A percentile compares a stretch with the other conserved stretches of the same genome.
Evolutionary conservation across 306 rosid species (phyloP).

Genomic region (Parietaria judaica): DNA sequence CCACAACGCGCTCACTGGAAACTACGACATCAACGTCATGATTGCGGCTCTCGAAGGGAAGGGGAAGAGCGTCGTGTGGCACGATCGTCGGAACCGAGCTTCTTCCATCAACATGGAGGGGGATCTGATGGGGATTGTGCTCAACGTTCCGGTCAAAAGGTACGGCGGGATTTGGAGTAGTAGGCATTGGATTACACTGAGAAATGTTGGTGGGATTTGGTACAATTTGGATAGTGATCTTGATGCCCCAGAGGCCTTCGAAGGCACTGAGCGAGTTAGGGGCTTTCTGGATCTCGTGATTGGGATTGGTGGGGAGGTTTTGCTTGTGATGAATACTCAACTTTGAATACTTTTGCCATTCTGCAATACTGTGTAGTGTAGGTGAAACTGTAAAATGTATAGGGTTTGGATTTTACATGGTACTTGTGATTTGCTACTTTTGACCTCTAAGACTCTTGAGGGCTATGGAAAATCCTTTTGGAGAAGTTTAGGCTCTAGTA

Average conservation of each 20-base stretch:
- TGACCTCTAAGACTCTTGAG: too few relatives aligned
- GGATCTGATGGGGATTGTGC: slow-evolving; percentile 74
- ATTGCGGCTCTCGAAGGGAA: slow-evolving; percentile 67
- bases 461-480: too few relatives aligned
- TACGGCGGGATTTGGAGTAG: slow-evolving; percentile 70
- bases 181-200: slow-evolving; percentile 81
- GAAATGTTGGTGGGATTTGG: slow-evolving; percentile 61
- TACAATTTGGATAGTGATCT: slow-evolving; percentile 88
- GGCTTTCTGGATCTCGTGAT: slow-evolving; percentile 54
- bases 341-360: slow-evolving; percentile 21
- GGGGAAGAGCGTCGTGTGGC: slow-evolving; percentile 73
- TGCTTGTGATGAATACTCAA: slow-evolving; percentile 63
- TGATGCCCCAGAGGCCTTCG: slow-evolving; percentile 45
- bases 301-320: slow-evolving; percentile 57
- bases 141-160: slow-evolving; percentile 54
- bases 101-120: slow-evolving; percentile 59
- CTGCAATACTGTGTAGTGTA: not conserved
- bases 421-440: too few relatives aligned
- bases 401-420: slow-evolving; percentile 1
- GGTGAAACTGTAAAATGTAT: slow-evolving; percentile 9
- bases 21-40: slow-evolving; percentile 84
- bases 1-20: slow-evolving; percentile 71
- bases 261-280: slow-evolving; percentile 37
- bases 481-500: too few relatives aligned
- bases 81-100: slow-evolving; percentile 57